Evolutionary conservation across 2,329 filamentous ascomycete genomes (phyloP).

Genomic region (Byssothecium circinans): DNA sequence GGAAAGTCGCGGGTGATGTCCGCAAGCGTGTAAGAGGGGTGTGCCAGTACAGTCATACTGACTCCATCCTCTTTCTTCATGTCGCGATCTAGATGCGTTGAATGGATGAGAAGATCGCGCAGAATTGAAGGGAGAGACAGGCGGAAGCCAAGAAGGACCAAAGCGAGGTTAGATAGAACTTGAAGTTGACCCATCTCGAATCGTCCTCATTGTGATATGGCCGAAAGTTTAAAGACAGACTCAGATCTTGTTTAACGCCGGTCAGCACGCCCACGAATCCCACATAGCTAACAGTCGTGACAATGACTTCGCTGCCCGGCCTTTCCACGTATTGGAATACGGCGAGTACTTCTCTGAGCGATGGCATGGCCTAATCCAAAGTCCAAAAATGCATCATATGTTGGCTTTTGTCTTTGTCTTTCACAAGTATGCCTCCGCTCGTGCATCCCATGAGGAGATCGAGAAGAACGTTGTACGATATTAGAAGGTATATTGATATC

Average conservation of each 20-base stretch:
- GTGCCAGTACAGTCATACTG: neutral
- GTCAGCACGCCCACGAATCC: slow-evolving; percentile 57
- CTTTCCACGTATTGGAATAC: slow-evolving; percentile 44
- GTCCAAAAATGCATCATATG: slow-evolving; percentile 60
- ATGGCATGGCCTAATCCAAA: slow-evolving; percentile 52
- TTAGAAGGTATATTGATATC: slow-evolving; percentile 61
- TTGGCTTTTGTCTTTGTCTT: slow-evolving; percentile 17
- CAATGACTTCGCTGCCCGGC: slow-evolving; percentile 44
- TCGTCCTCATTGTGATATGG: slow-evolving; percentile 50
- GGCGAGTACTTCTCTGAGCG: slow-evolving; percentile 46
- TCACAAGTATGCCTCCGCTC: slow-evolving; percentile 53
- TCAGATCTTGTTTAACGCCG: slow-evolving; percentile 51
- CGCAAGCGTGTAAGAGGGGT: slow-evolving; percentile 17
- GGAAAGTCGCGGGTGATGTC: slow-evolving; percentile 42
- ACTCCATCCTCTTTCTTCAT: no score
- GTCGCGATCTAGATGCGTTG: slow-evolving; percentile 6
- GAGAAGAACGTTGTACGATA: slow-evolving; percentile 64
- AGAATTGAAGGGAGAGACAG: slow-evolving; percentile 58
- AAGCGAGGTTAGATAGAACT: slow-evolving; percentile 53
- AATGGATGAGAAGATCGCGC: slow-evolving; percentile 47
- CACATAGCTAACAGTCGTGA: slow-evolving; percentile 54
- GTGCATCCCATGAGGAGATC: slow-evolving; percentile 68
- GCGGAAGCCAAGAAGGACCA: slow-evolving; percentile 58
- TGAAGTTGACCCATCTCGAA: slow-evolving; percentile 35
- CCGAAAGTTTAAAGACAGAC: slow-evolving; percentile 56